phyloP scores from a whole-genome alignment of 352 stramenopile species.

The Globisporangium megalacanthum region DNA sequence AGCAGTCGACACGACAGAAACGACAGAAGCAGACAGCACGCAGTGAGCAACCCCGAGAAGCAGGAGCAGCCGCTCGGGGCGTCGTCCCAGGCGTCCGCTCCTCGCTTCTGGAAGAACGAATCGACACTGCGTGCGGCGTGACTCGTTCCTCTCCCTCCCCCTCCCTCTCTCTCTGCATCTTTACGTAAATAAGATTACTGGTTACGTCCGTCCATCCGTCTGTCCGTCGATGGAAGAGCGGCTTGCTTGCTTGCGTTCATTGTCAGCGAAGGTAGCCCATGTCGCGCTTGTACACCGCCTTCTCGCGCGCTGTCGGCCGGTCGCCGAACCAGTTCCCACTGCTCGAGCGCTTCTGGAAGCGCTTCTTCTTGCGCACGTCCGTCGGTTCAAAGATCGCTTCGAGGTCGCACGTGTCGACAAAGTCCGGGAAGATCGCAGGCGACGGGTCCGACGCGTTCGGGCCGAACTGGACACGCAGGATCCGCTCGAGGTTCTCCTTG shows the following conservation, averaged over 20 bases:
- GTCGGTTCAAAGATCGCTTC: slow-evolving; percentile 80
- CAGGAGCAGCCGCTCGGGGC: neutral
- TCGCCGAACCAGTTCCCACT: slow-evolving; percentile 84
- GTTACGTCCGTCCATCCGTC: too few species aligned
- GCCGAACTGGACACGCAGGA: slow-evolving; percentile 66
- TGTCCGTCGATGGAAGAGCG: too few species aligned
- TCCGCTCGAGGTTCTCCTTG: slow-evolving; percentile 64
- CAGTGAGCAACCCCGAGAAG: slow-evolving; percentile 10
- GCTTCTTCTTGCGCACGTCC: slow-evolving; percentile 70
- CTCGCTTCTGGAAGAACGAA: slow-evolving; percentile 13
- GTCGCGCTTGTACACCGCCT: slow-evolving; percentile 74
- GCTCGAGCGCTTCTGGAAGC: slow-evolving; percentile 72
- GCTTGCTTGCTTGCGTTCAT: too few species aligned
- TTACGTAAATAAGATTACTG: too few species aligned
- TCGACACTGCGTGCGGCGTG: slow-evolving; percentile 9
- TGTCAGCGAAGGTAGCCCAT: slow-evolving; percentile 69
- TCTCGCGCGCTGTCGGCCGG: slow-evolving; percentile 66
- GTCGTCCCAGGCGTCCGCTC: neutral
- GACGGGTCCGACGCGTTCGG: slow-evolving; percentile 67
- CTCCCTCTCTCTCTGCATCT: too few species aligned
- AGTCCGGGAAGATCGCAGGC: slow-evolving; percentile 79
- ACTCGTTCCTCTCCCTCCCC: neutral
- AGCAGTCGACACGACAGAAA: too few species aligned
- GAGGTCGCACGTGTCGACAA: slow-evolving; percentile 78
- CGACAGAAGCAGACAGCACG: slow-evolving; percentile 3